Conservation (phyloP, 2,329 filamentous ascomycete genomes). For the Penicillium sp. region DNA sequence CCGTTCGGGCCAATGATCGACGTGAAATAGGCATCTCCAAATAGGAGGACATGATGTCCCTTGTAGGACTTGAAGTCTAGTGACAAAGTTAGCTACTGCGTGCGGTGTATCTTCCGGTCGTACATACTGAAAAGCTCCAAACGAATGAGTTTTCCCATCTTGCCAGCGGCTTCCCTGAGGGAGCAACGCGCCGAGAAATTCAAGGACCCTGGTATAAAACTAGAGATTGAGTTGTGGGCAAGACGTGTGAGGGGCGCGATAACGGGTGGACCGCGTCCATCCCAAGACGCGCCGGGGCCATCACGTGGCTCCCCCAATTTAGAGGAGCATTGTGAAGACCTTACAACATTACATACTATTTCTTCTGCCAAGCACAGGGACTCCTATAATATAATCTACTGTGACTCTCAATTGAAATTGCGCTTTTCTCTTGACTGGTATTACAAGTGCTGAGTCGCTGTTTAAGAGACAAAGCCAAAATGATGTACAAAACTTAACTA, state of each 20-base stretch:
- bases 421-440: neutral
- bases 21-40: slow-evolving; percentile 97
- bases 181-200: slow-evolving; percentile 14
- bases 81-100: slow-evolving; percentile 23
- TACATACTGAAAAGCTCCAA: slow-evolving; percentile 82
- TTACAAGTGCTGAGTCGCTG: slow-evolving; percentile 1
- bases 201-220: slow-evolving; percentile 12
- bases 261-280: slow-evolving; percentile 17
- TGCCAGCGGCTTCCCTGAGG: slow-evolving; percentile 33
- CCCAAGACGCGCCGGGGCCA: slow-evolving; percentile 20
- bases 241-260: slow-evolving; percentile 21
- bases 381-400: neutral
- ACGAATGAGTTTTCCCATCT: slow-evolving; percentile 91
- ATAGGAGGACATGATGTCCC: slow-evolving; percentile 84
- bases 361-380: neutral
- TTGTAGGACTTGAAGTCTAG: slow-evolving; percentile 99
- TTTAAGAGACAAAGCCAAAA: neutral
- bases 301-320: slow-evolving; percentile 19
- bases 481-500: slow-evolving; percentile 1
- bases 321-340: neutral
- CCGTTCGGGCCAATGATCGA: slow-evolving; percentile 99
- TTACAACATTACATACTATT: neutral
- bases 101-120: slow-evolving; percentile 2
- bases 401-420: neutral
- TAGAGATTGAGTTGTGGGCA: slow-evolving; percentile 8